These are phyloP conservation scores for Dictyostelium purpureum DNA, from an alignment of 78 protist species.

Conservation along the genomic window DNA sequence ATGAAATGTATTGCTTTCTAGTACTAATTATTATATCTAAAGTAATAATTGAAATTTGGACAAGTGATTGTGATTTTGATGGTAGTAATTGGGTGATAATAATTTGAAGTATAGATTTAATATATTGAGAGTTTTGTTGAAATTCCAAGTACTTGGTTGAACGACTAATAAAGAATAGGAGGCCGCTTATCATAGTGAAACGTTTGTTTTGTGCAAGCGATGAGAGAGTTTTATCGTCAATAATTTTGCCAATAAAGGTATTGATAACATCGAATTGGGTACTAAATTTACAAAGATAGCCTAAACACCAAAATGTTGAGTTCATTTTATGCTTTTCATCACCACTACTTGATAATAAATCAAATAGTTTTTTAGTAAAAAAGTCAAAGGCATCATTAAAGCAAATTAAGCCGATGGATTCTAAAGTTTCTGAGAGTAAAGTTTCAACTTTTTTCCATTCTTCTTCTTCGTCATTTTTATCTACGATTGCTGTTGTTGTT, in stretches of 20 bases:
- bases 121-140: neutral
- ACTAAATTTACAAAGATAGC: neutral
- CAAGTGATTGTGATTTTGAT: neutral
- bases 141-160: neutral
- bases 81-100: neutral
- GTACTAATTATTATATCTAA: neutral
- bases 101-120: neutral
- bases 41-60: neutral
- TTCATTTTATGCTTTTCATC: slow-evolving; percentile 4
- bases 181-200: neutral
- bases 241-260: neutral
- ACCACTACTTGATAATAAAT: neutral
- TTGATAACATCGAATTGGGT: neutral
- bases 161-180: slow-evolving; percentile 8
- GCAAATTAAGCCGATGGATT: neutral
- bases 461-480: neutral
- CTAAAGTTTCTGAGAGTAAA: neutral
- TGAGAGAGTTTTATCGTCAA: too few relatives aligned
- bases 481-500: neutral
- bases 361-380: neutral
- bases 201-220: neutral
- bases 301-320: slow-evolving; percentile 23
- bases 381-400: slow-evolving; percentile 1
- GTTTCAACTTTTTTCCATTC: neutral
- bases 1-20: neutral